These are phyloP conservation scores for Aspergillus luchuensis DNA, from an alignment of 2,329 filamentous ascomycete species.

Conservation along the genomic window DNA sequence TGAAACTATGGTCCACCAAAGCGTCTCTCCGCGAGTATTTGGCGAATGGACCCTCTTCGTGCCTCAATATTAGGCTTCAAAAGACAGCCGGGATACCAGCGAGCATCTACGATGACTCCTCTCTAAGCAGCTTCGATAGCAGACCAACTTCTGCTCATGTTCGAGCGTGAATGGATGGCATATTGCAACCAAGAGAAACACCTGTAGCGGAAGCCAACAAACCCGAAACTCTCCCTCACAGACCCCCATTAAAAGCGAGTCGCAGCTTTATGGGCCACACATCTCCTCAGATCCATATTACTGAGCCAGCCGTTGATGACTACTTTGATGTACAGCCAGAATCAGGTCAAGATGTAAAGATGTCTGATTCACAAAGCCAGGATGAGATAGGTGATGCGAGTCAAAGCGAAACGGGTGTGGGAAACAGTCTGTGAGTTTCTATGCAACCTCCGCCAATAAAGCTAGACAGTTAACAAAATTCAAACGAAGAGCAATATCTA, in stretches of 20 bases:
- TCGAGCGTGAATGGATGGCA: slow-evolving; percentile 15
- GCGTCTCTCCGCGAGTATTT: slow-evolving; percentile 52
- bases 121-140: slow-evolving; percentile 35
- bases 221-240: slow-evolving; percentile 14
- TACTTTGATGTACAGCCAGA: slow-evolving; percentile 22
- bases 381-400: background rate
- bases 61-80: slow-evolving; percentile 56
- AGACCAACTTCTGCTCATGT: slow-evolving; percentile 26
- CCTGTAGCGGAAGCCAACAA: background rate
- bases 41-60: slow-evolving; percentile 57
- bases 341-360: slow-evolving; percentile 9
- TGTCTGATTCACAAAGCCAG: background rate
- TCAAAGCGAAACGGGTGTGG: background rate
- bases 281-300: slow-evolving; percentile 35
- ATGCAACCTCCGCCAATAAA: background rate
- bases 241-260: slow-evolving; percentile 25
- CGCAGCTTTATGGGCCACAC: slow-evolving; percentile 26
- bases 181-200: background rate
- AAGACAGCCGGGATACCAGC: slow-evolving; percentile 24
- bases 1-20: slow-evolving; percentile 37
- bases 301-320: slow-evolving; percentile 26
- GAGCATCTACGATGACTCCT: slow-evolving; percentile 31
- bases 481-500: slow-evolving; percentile 10
- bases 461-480: background rate
- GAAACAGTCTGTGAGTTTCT: background rate